Evolutionary conservation across 192 early-diverging fungal species (phyloP).

Genomic region (Coemansia sp.): DNA sequence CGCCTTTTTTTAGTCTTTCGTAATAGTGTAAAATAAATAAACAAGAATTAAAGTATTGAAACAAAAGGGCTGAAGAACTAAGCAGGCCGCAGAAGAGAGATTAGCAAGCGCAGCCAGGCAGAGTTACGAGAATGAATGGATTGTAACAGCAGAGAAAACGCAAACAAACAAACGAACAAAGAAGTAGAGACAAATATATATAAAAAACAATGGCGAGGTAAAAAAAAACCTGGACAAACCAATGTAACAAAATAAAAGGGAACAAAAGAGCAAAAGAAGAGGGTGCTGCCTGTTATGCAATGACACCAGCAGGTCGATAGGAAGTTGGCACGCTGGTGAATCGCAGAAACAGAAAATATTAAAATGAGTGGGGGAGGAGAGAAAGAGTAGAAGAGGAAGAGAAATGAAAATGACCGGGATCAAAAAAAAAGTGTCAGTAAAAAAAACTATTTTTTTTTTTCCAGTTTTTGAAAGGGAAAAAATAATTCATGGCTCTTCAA

Average conservation of each 20-base stretch:
- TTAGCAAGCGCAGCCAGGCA: not conserved
- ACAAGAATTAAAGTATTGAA: conserved; percentile 10
- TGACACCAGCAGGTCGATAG: not conserved
- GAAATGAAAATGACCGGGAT: not conserved
- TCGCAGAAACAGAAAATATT: conserved; percentile 6
- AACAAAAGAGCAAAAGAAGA: not conserved
- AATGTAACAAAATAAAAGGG: not conserved
- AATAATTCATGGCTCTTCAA: not conserved
- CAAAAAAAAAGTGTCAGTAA: conserved; percentile 2
- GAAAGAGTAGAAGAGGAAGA: not conserved
- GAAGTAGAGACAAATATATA: conserved; percentile 1
- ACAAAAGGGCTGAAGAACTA: not conserved
- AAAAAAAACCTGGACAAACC: not conserved
- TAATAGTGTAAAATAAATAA: conserved; percentile 6
- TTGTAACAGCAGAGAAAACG: not conserved
- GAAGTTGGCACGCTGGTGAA: not conserved
- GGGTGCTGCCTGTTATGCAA: not conserved
- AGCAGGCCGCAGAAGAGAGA: not conserved
- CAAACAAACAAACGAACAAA: not conserved
- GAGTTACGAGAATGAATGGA: not conserved
- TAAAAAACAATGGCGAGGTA: not conserved
- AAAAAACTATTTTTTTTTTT: not conserved
- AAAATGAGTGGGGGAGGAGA: not conserved
- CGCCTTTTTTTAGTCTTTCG: not conserved
- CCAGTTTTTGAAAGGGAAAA: too few species aligned